These are phyloP conservation scores for Choanephora cucurbitarum DNA, from an alignment of 371 early-diverging fungal genomes.

Conservation along the genomic window DNA sequence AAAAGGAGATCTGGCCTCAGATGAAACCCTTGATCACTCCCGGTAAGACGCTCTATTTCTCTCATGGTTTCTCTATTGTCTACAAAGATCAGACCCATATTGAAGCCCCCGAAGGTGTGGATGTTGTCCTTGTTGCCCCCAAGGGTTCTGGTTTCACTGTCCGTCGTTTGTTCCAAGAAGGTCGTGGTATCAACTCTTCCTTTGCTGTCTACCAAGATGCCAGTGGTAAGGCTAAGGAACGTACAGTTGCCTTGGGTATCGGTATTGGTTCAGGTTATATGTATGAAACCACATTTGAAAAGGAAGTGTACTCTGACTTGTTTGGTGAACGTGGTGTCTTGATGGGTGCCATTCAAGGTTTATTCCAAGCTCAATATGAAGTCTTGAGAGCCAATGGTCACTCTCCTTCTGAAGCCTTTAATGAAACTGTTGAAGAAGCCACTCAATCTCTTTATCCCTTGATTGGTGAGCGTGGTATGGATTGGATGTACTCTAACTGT, in stretches of 20 bases:
- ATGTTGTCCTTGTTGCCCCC: constrained; percentile 96
- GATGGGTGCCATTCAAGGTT: constrained; percentile 98
- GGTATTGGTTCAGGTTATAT: constrained; percentile 96
- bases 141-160: constrained; percentile 97
- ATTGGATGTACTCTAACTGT: constrained; percentile 97
- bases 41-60: constrained; percentile 98
- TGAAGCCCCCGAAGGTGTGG: constrained; percentile 87
- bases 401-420: constrained; percentile 98
- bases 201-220: constrained; percentile 95
- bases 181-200: constrained; percentile 97
- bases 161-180: constrained; percentile 94
- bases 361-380: constrained; percentile 97
- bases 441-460: constrained; percentile 97
- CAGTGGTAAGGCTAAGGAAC: constrained; percentile 91
- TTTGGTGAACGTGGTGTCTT: constrained; percentile 97
- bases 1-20: constrained; percentile 90
- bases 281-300: constrained; percentile 95
- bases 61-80: constrained; percentile 96
- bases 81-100: constrained; percentile 93
- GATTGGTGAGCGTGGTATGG: constrained; percentile 97
- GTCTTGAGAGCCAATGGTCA: constrained; percentile 93
- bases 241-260: constrained; percentile 91
- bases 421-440: constrained; percentile 99
- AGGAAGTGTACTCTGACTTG: constrained; percentile 97
- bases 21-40: constrained; percentile 90